Conservation (phyloP, 2,329 filamentous ascomycete genomes). For the Botrytis tulipae region DNA sequence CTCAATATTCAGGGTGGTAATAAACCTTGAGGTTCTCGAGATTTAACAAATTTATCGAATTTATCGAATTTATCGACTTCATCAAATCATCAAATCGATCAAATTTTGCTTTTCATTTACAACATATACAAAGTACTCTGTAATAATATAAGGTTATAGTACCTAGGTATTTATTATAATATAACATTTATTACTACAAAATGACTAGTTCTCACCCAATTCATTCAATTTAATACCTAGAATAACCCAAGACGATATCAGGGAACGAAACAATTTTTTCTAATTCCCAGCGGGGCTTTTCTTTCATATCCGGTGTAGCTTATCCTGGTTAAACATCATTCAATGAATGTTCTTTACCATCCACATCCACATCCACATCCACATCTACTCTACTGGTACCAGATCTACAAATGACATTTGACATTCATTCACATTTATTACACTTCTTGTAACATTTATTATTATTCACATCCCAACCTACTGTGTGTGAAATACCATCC, state of each 20-base stretch:
- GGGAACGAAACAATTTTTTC: neutral
- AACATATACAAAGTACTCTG: no score
- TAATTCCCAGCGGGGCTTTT: neutral
- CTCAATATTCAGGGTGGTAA: neutral
- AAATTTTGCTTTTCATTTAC: neutral
- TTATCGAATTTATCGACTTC: no score
- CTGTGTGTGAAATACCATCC: neutral
- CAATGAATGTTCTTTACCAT: neutral
- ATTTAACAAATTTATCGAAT: no score
- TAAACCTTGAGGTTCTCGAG: neutral
- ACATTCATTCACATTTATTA: neutral
- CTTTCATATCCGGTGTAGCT: neutral
- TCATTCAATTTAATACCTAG: neutral
- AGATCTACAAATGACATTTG: conserved; percentile 3
- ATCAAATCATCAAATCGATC: no score
- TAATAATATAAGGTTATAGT: no score
- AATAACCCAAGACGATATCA: conserved; percentile 5
- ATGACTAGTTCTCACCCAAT: neutral
- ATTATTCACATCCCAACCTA: neutral
- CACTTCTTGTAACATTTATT: neutral
- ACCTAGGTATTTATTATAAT: no score
- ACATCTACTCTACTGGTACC: neutral
- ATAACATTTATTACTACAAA: neutral
- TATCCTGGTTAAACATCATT: conserved; percentile 7
- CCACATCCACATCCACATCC: neutral